Base-by-base conservation (phyloP, 164 flowering plant genomes). In the Sextonia rubra region DNA sequence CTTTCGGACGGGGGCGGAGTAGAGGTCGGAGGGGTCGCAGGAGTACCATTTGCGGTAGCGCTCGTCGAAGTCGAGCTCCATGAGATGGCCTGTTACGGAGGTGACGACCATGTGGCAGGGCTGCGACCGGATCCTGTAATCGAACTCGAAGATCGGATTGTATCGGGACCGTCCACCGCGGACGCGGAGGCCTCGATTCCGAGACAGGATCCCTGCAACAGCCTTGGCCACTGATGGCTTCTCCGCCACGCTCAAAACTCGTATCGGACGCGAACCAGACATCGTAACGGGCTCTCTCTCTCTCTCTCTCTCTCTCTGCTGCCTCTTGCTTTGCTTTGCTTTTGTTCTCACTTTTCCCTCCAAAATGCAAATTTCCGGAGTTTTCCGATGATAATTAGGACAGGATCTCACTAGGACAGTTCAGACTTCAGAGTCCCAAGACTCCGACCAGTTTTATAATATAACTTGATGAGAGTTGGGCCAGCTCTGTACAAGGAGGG, bases 211-310 rank as follows among this genome's bases (percentile, higher is more conserved):
- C 47, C 76, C 80, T 1, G 98, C 78, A 29, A 93, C 97, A 9
- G 96, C 80, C 77, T 90, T 93, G 3, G 99, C 99, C 72, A 95
- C 99, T n/a, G 99, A 95, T 47, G 97, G 99, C 86, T 95, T 95
- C 90, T 95, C 99, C 78, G 99, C 99, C 77, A 95, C 99, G 78
- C 90, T 95, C 77, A 95, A 81, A 0, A 87, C 97, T 11, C 75
- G 67, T 27, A 75, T 55, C 26, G 61, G 37, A 11, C 71, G 68
- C 12, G 60, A 74, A 5, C 64, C 68, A 70, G 68, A 27, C 74
- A 71, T 71, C n/a, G 4, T 17, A 52, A 52, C 17, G n/a, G 15
- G 2, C 6, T 52, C 17, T 52, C 58, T 0, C 15, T 2, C n/a
- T 1, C 20, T 15, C 58, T 52, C 58, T 2, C 20, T 52, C 58